A percentile compares a stretch with the other conserved stretches of the same genome.
phyloP scores from a whole-genome alignment of 2,329 filamentous ascomycete genomes.

The Curvularia hawaiiensis region DNA sequence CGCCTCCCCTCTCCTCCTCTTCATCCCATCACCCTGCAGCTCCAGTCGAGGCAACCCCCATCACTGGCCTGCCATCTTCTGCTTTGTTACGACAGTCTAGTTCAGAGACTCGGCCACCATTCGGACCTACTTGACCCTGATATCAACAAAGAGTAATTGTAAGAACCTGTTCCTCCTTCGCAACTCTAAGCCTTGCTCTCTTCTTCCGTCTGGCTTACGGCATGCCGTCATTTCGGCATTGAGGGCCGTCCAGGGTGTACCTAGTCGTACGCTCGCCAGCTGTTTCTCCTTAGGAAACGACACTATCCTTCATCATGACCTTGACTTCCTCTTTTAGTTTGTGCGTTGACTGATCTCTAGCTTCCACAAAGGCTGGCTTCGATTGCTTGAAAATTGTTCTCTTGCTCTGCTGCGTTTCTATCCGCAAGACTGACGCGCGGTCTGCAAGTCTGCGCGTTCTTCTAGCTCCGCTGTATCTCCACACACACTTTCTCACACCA shows the following conservation, averaged over 20 bases:
- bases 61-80: slow-evolving; percentile 5
- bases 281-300: slow-evolving; percentile 12
- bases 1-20: slow-evolving; percentile 23
- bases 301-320: slow-evolving; percentile 21
- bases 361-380: slow-evolving; percentile 36
- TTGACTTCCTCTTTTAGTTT: slow-evolving; percentile 22
- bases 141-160: slow-evolving; percentile 35
- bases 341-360: slow-evolving; percentile 38
- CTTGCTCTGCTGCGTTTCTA: slow-evolving; percentile 27
- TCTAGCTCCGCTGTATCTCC: slow-evolving; percentile 30
- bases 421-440: slow-evolving; percentile 22
- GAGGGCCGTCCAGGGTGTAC: slow-evolving; percentile 19
- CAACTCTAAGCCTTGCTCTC: slow-evolving; percentile 4
- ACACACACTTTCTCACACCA: slow-evolving; percentile 11
- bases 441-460: slow-evolving; percentile 20
- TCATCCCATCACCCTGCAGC: slow-evolving; percentile 24
- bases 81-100: slow-evolving; percentile 1
- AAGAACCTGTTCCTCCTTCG: slow-evolving; percentile 19
- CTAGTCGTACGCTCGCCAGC: slow-evolving; percentile 19
- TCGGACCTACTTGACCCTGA: slow-evolving; percentile 10
- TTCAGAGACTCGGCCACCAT: background rate
- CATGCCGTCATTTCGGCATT: slow-evolving; percentile 5
- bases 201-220: slow-evolving; percentile 1
- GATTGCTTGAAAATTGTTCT: slow-evolving; percentile 28
- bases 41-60: slow-evolving; percentile 17